A percentile compares a stretch with the other conserved stretches of the same genome.
These are phyloP conservation scores for Trametopsis cervina DNA, from an alignment of 768 basidiomycete species.

Conservation along the genomic window DNA sequence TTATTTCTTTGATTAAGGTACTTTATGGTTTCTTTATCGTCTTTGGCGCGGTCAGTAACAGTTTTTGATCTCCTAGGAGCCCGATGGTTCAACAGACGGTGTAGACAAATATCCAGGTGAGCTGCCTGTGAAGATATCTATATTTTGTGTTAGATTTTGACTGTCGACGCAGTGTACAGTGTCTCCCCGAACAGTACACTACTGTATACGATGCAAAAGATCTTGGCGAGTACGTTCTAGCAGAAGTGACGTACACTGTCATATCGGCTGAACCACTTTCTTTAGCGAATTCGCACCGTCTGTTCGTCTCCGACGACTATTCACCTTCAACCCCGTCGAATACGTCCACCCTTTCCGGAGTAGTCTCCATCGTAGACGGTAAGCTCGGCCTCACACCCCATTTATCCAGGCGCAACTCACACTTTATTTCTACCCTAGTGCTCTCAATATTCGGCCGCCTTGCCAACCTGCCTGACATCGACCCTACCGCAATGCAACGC, in stretches of 20 bases:
- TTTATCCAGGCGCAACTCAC: background rate
- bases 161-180: conserved; percentile 52
- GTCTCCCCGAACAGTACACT: conserved; percentile 59
- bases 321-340: conserved; percentile 34
- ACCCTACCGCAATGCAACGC: conserved; percentile 72
- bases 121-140: background rate
- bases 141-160: conserved; percentile 1
- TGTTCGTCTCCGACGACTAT: conserved; percentile 72
- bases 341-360: conserved; percentile 53
- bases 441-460: conserved; percentile 73
- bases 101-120: conserved; percentile 72
- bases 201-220: conserved; percentile 68
- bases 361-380: conserved; percentile 85
- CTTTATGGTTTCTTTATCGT: conserved; percentile 5
- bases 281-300: conserved; percentile 69
- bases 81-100: conserved; percentile 74
- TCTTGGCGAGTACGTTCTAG: conserved; percentile 69
- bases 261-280: background rate
- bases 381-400: conserved; percentile 20
- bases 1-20: conserved; percentile 70
- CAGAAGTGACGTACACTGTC: background rate
- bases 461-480: conserved; percentile 66
- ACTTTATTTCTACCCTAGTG: conserved; percentile 28
- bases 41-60: too few relatives aligned
- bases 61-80: conserved; percentile 34